phyloP scores from a whole-genome alignment of 2,329 filamentous ascomycete species.

The Mariannaea sp. region DNA sequence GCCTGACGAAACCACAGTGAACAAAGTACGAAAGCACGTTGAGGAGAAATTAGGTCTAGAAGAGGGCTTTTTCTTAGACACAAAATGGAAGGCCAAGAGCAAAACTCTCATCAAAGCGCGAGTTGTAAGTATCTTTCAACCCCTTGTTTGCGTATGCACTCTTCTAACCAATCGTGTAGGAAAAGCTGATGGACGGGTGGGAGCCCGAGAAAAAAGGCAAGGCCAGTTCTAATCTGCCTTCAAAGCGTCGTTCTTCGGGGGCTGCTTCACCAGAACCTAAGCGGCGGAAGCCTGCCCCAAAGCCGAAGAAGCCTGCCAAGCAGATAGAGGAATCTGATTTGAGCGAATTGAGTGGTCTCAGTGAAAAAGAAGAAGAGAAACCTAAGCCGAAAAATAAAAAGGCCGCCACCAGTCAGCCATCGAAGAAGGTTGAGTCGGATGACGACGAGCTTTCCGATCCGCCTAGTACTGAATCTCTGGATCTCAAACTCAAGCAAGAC shows the following conservation, averaged over 20 bases:
- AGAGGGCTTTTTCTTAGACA: conserved; percentile 54
- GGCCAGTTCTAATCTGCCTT: conserved; percentile 32
- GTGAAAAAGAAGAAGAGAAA: conserved; percentile 31
- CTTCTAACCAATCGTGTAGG: conserved; percentile 31
- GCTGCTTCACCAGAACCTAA: conserved; percentile 46
- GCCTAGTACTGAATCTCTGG: conserved; percentile 21
- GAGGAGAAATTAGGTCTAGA: conserved; percentile 56
- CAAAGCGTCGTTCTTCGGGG: conserved; percentile 45
- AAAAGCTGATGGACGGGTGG: conserved; percentile 46
- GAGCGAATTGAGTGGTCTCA: conserved; percentile 22
- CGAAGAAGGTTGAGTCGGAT: conserved; percentile 29
- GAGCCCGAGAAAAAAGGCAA: conserved; percentile 35
- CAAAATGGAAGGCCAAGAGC: conserved; percentile 62
- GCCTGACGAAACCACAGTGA: conserved; percentile 58
- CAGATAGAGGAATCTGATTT: conserved; percentile 32
- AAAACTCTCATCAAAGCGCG: conserved; percentile 60
- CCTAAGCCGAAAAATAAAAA: conserved; percentile 28
- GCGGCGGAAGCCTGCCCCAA: conserved; percentile 44
- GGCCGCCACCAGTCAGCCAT: conserved; percentile 11
- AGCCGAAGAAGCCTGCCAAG: conserved; percentile 31
- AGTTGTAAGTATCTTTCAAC: conserved; percentile 51
- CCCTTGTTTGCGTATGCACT: not conserved
- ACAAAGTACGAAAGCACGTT: conserved; percentile 58
- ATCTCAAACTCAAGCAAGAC: conserved; percentile 16
- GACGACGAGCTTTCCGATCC: conserved; percentile 32